Evolutionary conservation across 306 rosid species (phyloP), one percentile per base, ranked within the genome.

Genomic region (Boehmeria nivea): DNA sequence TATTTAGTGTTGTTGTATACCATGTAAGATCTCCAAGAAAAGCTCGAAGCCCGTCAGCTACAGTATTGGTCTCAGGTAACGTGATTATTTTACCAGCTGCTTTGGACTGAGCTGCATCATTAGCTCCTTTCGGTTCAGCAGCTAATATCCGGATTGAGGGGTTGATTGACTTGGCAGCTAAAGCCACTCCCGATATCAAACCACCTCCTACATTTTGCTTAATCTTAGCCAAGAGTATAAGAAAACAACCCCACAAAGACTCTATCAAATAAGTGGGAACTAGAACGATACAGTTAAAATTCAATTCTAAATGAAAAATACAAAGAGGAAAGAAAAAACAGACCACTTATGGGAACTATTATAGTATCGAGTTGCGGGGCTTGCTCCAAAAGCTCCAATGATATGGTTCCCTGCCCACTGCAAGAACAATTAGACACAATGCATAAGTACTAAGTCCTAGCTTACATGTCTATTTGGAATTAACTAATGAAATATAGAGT

Each of bases 381-480:
- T 72, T 86, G 94, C 67, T 86, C 95, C 66, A 90, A 72, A 70
- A 90, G 66, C 81, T 90, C 94, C 66, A 90, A 71, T 19, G 90
- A 74, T 53, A 86, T 66, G 64, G 97, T 90, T 61, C 95, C 97
- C 69, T 90, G 97, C 52, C 95, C 97, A 49, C 97, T 86, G 79
- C 88, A 82, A 75, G 73, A 77, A 60, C 57, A 52, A 28, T 48
- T 1, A 14, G 45, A 64, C 48, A 34, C 24, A 61, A 65, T 46
- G 40, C 43, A 58, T 14, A 54, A 43, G 33, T 51, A 31, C 51
- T 49, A 47, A 16, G 43, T 65, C 17, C 50, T 45, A 45, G 24
- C 14, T 18, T 24, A 20, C 9, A 9, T 5, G 13, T n/a, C n/a
- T n/a, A n/a, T n/a, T n/a, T n/a, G n/a, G n/a, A n/a, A n/a, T n/a